Percentiles rank a stretch among this genome's conserved stretches.
phyloP scores from a whole-genome alignment of 2,329 filamentous ascomycete genomes.

The Calonectria multiphialidica region DNA sequence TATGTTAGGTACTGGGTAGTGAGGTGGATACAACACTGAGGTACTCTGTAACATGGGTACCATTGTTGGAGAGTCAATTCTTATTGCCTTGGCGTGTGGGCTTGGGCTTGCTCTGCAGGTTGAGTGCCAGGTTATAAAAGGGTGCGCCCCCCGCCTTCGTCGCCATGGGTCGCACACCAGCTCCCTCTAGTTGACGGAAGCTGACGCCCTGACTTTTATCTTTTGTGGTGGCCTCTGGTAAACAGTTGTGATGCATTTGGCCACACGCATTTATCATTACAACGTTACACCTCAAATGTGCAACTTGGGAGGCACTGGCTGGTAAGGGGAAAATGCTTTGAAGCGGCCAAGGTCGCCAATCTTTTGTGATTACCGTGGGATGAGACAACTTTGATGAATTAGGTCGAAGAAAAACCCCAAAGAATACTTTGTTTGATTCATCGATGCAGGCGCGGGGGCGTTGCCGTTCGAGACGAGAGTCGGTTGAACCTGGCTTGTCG shows the following conservation, averaged over 20 bases:
- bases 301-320: background rate
- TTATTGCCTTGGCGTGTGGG: background rate
- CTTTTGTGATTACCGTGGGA: background rate
- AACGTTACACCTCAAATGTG: background rate
- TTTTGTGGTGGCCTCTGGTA: background rate
- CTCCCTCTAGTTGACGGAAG: background rate
- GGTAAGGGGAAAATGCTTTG: background rate
- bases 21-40: background rate
- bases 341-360: background rate
- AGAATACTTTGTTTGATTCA: background rate
- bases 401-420: background rate
- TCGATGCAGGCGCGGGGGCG: conserved; percentile 16
- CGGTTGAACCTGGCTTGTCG: conserved; percentile 14
- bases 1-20: background rate
- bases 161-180: background rate
- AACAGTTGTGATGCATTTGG: background rate
- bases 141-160: background rate
- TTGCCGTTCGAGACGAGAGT: conserved; percentile 9
- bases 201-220: background rate
- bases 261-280: background rate
- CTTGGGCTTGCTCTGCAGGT: background rate
- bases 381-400: background rate
- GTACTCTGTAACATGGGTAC: background rate
- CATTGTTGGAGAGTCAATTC: background rate
- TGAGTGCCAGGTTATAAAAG: background rate